Percentiles rank a stretch among this genome's conserved stretches.
Conservation (phyloP, 208 protist species). For the Acanthamoeba divionensis region DNA sequence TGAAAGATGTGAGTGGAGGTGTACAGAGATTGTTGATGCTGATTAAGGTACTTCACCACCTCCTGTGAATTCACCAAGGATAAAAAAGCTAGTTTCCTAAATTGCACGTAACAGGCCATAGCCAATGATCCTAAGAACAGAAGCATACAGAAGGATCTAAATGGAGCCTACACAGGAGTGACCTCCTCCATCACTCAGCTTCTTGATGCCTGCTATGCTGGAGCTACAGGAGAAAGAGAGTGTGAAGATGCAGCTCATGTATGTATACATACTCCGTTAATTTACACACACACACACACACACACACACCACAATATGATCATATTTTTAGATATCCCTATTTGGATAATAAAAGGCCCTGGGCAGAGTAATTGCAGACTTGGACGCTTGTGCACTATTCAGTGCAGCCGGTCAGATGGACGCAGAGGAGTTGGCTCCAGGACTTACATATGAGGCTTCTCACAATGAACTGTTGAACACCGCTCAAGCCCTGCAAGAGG, state of each 20-base stretch:
- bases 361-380: constrained; percentile 6
- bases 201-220: constrained; percentile 21
- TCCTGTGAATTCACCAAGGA: too few relatives aligned
- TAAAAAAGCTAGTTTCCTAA: too few relatives aligned
- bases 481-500: neutral
- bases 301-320: too few relatives aligned
- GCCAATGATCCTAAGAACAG: constrained; percentile 49
- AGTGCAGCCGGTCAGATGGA: neutral
- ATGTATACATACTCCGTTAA: too few relatives aligned
- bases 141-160: neutral
- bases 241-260: constrained; percentile 26
- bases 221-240: constrained; percentile 7
- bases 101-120: too few relatives aligned
- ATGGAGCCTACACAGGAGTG: neutral
- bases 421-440: neutral
- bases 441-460: neutral
- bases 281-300: too few relatives aligned
- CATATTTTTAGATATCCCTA: too few relatives aligned
- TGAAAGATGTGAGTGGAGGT: too few relatives aligned
- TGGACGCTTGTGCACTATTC: constrained; percentile 22
- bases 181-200: neutral
- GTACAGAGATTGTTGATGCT: too few relatives aligned
- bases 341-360: neutral
- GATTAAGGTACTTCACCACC: too few relatives aligned
- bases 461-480: neutral